Conservation (phyloP, 257 asterid genomes). For the Capsicum baccatum region DNA sequence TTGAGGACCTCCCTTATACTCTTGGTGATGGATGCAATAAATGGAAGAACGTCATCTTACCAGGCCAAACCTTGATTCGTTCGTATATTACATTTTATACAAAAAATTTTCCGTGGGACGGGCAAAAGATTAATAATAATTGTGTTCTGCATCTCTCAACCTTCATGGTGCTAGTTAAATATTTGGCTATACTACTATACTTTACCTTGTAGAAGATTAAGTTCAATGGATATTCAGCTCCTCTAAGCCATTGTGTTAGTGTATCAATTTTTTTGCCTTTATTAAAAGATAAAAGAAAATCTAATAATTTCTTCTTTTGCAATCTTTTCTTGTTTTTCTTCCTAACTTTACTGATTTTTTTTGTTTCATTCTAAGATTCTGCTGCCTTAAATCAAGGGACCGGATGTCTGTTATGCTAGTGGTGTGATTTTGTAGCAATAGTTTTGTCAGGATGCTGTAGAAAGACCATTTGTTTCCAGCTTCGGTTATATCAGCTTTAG, state of each 20-base stretch:
- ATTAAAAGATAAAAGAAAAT: not conserved
- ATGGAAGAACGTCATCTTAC: not conserved
- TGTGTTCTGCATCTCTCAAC: slow-evolving; percentile 1
- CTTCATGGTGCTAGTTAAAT: not conserved
- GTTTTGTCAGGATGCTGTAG: slow-evolving; percentile 46
- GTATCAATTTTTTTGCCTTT: not conserved
- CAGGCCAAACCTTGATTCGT: not conserved
- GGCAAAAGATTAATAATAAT: not conserved
- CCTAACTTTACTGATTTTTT: not conserved
- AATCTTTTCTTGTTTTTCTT: not conserved
- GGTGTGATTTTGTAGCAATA: slow-evolving; percentile 58
- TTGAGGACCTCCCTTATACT: not conserved
- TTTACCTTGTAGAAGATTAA: not conserved
- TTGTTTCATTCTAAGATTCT: slow-evolving; percentile 19
- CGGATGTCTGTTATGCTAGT: slow-evolving; percentile 52
- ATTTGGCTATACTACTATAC: not conserved
- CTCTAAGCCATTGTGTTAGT: not conserved
- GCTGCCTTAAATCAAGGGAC: slow-evolving; percentile 42
- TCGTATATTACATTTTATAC: not conserved
- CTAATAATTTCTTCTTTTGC: not conserved
- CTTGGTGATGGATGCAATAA: not conserved
- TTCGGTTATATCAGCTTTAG: slow-evolving; percentile 43
- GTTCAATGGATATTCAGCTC: not conserved
- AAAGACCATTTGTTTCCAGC: slow-evolving; percentile 44
- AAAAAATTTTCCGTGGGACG: not conserved